Conservation (phyloP, 345 rosid species). For the Arabidopsis thaliana region TAIR10.1 NC_003075.7:11231501-11232000, state of each 20-base stretch:
- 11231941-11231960: conserved; percentile 13
- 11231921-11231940: conserved; percentile 20
- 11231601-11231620: conserved; percentile 40
- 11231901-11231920: conserved; percentile 25
- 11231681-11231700: conserved; percentile 13
- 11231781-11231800: neutral
- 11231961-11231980: conserved; percentile 10
- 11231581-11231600: conserved; percentile 39
- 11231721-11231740: conserved; percentile 24
- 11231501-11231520: conserved; percentile 40
- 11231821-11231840: conserved; percentile 13
- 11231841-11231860: neutral
- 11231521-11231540: conserved; percentile 37
- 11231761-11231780: conserved; percentile 6
- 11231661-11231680: conserved; percentile 4
- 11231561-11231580: conserved; percentile 41
- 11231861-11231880: neutral
- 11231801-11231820: conserved; percentile 20
- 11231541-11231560: conserved; percentile 41
- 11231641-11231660: conserved; percentile 3
- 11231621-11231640: conserved; percentile 9
- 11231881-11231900: conserved; percentile 18
- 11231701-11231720: conserved; percentile 12
- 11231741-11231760: conserved; percentile 10
- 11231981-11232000: conserved; percentile 5